Percentiles rank a stretch among this genome's conserved stretches.
phyloP scores from a whole-genome alignment of 2,329 filamentous ascomycete species.

The Trichoderma hamatum region DNA sequence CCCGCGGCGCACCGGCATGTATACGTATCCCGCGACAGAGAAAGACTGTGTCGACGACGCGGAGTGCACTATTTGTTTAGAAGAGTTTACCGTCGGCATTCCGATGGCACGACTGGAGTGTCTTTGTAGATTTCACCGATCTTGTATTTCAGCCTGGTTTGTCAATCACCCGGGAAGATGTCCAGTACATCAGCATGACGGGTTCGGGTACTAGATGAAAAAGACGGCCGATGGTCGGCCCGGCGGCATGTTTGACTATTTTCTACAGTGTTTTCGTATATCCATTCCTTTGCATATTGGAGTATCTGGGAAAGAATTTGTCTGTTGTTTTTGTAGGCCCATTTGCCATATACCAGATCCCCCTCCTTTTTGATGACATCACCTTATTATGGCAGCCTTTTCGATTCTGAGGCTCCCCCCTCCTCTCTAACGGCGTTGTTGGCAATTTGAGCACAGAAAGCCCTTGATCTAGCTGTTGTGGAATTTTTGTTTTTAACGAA shows the following conservation, averaged over 20 bases:
- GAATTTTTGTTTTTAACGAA: background rate
- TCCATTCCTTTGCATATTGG: slow-evolving; percentile 26
- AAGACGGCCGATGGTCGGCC: background rate
- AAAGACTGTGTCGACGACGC: slow-evolving; percentile 70
- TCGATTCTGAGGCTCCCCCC: background rate
- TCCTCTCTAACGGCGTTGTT: slow-evolving; percentile 7
- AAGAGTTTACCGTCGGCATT: slow-evolving; percentile 65
- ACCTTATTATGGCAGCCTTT: slow-evolving; percentile 6
- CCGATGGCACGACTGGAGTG: slow-evolving; percentile 69
- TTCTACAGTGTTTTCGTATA: background rate
- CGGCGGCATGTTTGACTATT: background rate
- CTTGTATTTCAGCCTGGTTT: slow-evolving; percentile 66
- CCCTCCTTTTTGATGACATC: slow-evolving; percentile 20
- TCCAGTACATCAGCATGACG: slow-evolving; percentile 67
- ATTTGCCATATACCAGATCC: slow-evolving; percentile 10
- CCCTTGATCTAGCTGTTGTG: slow-evolving; percentile 8
- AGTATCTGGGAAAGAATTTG: slow-evolving; percentile 12
- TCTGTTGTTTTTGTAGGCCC: slow-evolving; percentile 15
- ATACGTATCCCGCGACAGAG: slow-evolving; percentile 65
- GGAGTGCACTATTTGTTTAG: slow-evolving; percentile 69
- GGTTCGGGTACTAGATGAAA: slow-evolving; percentile 49
- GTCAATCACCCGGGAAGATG: slow-evolving; percentile 64
- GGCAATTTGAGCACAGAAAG: slow-evolving; percentile 14
- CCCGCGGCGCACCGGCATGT: slow-evolving; percentile 60
- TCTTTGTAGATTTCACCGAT: slow-evolving; percentile 64